Conservation (phyloP, 345 rosid species). For the Lepidium didymum region DNA sequence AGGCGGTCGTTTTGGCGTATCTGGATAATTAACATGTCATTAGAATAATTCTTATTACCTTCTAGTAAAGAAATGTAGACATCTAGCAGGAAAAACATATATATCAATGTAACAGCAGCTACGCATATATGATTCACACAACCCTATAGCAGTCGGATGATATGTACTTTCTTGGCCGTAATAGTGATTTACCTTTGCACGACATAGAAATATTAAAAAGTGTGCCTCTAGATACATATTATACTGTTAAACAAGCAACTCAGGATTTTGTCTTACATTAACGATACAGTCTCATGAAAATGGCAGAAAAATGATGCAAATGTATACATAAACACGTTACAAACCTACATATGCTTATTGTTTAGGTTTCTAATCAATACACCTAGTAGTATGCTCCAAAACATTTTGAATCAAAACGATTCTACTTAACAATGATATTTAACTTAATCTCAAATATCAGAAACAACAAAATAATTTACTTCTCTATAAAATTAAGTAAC, state of each 20-base stretch:
- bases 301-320: not conserved
- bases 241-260: not conserved
- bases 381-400: not conserved
- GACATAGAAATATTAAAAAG: not conserved
- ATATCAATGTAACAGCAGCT: not conserved
- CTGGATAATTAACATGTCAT: slow-evolving; percentile 33
- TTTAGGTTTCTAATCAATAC: not conserved
- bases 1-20: slow-evolving; percentile 87
- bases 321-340: not conserved
- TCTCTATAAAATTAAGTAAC: not conserved
- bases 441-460: not conserved
- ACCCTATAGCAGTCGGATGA: not conserved
- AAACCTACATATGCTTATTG: not conserved
- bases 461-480: not conserved
- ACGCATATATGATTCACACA: not conserved
- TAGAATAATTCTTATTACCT: not conserved
- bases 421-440: not conserved
- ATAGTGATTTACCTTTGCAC: not conserved
- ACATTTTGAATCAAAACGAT: not conserved
- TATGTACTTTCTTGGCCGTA: not conserved
- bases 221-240: not conserved
- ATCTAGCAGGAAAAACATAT: not conserved
- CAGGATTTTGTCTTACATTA: not conserved
- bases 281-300: not conserved
- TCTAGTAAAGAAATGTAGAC: not conserved